Percentiles rank a stretch among this genome's conserved stretches.
These are phyloP conservation scores for Backusella tuberculispora DNA, from an alignment of 192 early-diverging fungal genomes.

Conservation along the genomic window DNA sequence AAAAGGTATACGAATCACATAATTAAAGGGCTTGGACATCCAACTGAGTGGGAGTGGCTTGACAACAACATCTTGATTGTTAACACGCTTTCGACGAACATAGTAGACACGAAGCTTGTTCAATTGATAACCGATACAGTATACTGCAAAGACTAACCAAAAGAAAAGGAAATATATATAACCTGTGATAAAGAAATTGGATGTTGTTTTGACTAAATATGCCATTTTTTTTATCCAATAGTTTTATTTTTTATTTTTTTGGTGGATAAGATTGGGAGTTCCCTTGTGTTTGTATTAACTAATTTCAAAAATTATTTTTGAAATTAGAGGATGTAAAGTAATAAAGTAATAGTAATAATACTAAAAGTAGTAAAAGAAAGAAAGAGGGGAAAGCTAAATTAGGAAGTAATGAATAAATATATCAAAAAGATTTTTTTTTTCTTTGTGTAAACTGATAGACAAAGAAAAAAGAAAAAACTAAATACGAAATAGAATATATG, in stretches of 20 bases:
- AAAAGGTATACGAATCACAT: constrained; percentile 23
- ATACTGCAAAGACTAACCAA: constrained; percentile 36
- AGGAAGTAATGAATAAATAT: not conserved
- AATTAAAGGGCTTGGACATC: constrained; percentile 1
- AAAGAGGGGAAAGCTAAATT: not conserved
- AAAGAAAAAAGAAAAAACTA: not conserved
- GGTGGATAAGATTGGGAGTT: not conserved
- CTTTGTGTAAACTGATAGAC: not conserved
- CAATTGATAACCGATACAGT: constrained; percentile 32
- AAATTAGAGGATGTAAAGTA: not conserved
- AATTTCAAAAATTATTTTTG: not conserved
- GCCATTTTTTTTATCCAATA: constrained; percentile 2
- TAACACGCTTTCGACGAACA: constrained; percentile 12
- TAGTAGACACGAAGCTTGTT: constrained; percentile 19
- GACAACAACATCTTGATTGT: not conserved
- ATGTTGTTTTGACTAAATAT: not conserved
- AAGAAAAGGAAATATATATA: constrained; percentile 32
- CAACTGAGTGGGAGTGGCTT: not conserved
- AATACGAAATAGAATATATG: too few relatives aligned
- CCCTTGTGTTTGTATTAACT: not conserved
- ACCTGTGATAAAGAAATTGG: constrained; percentile 29
- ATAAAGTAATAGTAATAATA: not conserved
- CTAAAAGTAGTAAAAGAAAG: not conserved
- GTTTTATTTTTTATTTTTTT: not conserved
- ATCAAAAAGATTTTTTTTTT: not conserved